Evolutionary conservation across 345 rosid species (phyloP), one percentile per base, ranked within the genome.

Genomic region (Euphorbia lathyris): DNA sequence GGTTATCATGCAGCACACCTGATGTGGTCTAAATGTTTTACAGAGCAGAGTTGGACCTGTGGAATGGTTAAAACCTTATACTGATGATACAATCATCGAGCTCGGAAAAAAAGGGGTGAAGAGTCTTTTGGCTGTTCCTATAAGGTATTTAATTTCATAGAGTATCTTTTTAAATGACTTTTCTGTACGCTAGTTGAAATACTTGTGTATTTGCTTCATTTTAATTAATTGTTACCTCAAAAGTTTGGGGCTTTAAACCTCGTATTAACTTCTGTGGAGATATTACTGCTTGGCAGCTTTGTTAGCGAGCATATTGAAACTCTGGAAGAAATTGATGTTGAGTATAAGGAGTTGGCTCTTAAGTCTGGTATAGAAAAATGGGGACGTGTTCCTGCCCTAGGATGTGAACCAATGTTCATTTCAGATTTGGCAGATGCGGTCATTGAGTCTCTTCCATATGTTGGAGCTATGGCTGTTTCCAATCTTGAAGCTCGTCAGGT

Each of bases 11-110:
- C 14, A 23, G 30, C 19, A 45, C 22, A 42, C 74, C 69, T 79
- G 68, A 76, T 45, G 74, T 56, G 22, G 20, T 71, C 20, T 67
- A 62, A 62, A 71, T 76, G 53, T 69, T 80, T 66, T 79, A 75
- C 97, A 92, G 99, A 95, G 97, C 83, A 86, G 99, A 85, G 99
- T 95, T 65, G 99, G 99, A 70, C 99, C 99, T 4, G 97, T 95
- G 82, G 99, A 95, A 75, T 95, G 99, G 97, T 75, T 95, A 84
- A 95, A 90, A 78, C 99, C 99, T n/a, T 95, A 95, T 70, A 95
- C 99, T 26, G 97, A 95, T 81, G 97, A 95, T 76, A 91, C 97
- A 67, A 92, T 95, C 56, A 76, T 87, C 26, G 96, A 95, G 69
- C 93, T 95, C 52, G 99, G 97, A 42, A 71, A 75, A 83, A 90